Base-by-base conservation (phyloP, 805 yeast genomes). In the Metschnikowia similis region DNA sequence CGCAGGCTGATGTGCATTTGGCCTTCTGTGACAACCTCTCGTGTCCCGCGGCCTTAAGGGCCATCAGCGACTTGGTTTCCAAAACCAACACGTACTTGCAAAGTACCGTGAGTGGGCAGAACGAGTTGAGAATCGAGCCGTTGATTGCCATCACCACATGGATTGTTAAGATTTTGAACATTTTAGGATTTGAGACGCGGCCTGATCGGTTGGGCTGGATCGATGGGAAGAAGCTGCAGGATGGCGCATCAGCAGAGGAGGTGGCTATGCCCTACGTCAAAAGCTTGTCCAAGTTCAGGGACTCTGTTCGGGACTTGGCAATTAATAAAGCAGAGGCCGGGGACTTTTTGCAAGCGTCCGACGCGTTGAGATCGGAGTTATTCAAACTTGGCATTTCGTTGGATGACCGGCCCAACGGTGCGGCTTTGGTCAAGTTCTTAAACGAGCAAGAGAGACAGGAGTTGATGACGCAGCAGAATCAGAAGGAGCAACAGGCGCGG, bases 1-100 rank as follows among this genome's bases (percentile, higher is more conserved):
- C 88, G 11, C 84, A 87, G 63, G 65, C 63, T 6, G 80, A 74
- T 16, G 88, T 87, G 1, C 87, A 90, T 64, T 74, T 67, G 17
- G 87, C 96, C 1, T 87, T 94, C 71, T 85, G 96, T 69, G 99
- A 94, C 65, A 94, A 89, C 64, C 75, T 94, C 55, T 70, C 91
- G 3, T 86, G 94, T 1, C 94, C 96, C 21, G 76, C 71, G 49
- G 97, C 84, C 0, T 66, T 94, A 50, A 81, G 85, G 55, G 63
- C 72, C 1, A 60, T 94, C 45, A 70, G 79, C 52, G 95, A 87
- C 14, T 70, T 94, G 49, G 84, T 92, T 5, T 80, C 85, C 30
- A 77, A 75, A 49, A 63, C 88, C 7, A 92, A 94, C 66, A 78
- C 82, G 35, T 94, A 92, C 64, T 81, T 91, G 39, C 77, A 71